Percentiles rank a stretch among this genome's conserved stretches.
phyloP scores from a whole-genome alignment of 495 filamentous ascomycete genomes.

The Penicillium dipodomyicola region DNA sequence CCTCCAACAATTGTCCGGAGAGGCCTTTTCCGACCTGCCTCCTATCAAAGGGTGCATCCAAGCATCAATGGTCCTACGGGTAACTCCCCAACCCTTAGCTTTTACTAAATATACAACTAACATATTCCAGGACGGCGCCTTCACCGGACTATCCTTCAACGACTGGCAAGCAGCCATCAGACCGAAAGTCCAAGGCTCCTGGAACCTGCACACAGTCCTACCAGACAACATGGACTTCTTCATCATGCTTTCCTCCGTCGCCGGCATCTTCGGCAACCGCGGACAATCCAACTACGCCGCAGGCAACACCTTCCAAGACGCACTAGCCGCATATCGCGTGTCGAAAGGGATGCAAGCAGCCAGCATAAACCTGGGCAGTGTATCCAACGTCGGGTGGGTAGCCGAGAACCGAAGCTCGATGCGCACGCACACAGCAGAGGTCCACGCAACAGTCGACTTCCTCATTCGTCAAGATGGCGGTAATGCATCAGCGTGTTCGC shows the following conservation, averaged over 20 bases:
- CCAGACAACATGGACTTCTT: conserved; percentile 34
- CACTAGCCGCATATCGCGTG: conserved; percentile 34
- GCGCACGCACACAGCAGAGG: conserved; percentile 21
- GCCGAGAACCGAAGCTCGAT: conserved; percentile 28
- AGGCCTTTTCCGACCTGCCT: conserved; percentile 16
- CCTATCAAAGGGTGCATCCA: conserved; percentile 42
- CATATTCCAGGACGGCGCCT: conserved; percentile 30
- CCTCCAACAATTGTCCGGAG: conserved; percentile 14
- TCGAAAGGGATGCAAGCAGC: conserved; percentile 27
- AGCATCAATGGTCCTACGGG: conserved; percentile 39
- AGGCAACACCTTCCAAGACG: conserved; percentile 48
- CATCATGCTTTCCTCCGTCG: conserved; percentile 41
- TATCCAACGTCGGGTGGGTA: conserved; percentile 57
- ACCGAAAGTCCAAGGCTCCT: conserved; percentile 29
- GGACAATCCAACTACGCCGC: conserved; percentile 56
- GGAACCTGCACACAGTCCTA: conserved; percentile 30
- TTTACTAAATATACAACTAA: neutral
- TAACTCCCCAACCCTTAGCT: conserved; percentile 14
- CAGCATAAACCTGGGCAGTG: conserved; percentile 54
- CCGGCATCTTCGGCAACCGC: conserved; percentile 35
- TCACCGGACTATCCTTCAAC: conserved; percentile 40
- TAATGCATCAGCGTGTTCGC: conserved; percentile 1
- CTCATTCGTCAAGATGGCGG: conserved; percentile 22
- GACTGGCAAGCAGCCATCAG: conserved; percentile 26
- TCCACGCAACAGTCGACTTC: conserved; percentile 31